Conservation (phyloP, 345 rosid genomes). For the Brassica napus region Da-Ae NC_063441.1:20082501-20083000, state of each 20-base stretch:
- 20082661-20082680: neutral
- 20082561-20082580: neutral
- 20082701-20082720: neutral
- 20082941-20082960: neutral
- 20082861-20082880: constrained; percentile 4
- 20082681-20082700: constrained; percentile 19
- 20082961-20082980: neutral
- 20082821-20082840: constrained; percentile 4
- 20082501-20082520: neutral
- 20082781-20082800: constrained; percentile 5
- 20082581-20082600: neutral
- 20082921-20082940: neutral
- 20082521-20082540: neutral
- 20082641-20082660: neutral
- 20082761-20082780: neutral
- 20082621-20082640: constrained; percentile 20
- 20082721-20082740: neutral
- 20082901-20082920: neutral
- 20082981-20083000: neutral
- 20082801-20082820: neutral
- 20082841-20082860: neutral
- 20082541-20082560: neutral
- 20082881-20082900: neutral
- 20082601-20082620: neutral
- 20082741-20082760: neutral